These are phyloP conservation scores for Cystobasidium tubakii DNA, from an alignment of 768 basidiomycete genomes.

Conservation along the genomic window DNA sequence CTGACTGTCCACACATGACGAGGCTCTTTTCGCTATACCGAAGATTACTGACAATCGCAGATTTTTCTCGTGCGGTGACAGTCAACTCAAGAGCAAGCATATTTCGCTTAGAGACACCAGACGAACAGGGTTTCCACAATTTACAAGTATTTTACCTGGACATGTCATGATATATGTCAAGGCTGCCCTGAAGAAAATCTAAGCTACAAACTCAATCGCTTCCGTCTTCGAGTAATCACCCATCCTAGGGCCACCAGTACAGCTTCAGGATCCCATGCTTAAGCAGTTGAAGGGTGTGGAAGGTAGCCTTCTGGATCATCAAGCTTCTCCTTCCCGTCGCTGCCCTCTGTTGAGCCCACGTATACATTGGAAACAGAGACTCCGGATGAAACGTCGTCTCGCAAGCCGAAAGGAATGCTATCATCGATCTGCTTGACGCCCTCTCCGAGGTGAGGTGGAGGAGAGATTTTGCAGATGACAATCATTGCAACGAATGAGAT, in stretches of 20 bases:
- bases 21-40: too few relatives aligned
- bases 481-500: background rate
- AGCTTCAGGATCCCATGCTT: background rate
- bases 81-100: too few relatives aligned
- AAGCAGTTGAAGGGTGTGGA: background rate
- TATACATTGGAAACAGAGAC: background rate
- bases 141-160: too few relatives aligned
- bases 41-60: too few relatives aligned
- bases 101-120: too few relatives aligned
- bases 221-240: too few relatives aligned
- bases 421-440: slow-evolving; percentile 4
- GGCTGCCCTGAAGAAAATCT: background rate
- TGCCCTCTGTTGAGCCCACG: background rate
- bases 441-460: slow-evolving; percentile 12
- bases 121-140: too few relatives aligned
- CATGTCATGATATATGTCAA: background rate
- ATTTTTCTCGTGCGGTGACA: too few relatives aligned
- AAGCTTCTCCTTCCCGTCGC: background rate
- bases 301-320: slow-evolving; percentile 9
- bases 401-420: background rate
- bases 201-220: background rate
- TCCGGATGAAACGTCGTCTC: background rate
- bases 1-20: too few relatives aligned
- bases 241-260: too few relatives aligned
- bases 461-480: background rate